Conservation (phyloP, 1,284 basidiomycete genomes). For the Psilocybe mexicana region DNA sequence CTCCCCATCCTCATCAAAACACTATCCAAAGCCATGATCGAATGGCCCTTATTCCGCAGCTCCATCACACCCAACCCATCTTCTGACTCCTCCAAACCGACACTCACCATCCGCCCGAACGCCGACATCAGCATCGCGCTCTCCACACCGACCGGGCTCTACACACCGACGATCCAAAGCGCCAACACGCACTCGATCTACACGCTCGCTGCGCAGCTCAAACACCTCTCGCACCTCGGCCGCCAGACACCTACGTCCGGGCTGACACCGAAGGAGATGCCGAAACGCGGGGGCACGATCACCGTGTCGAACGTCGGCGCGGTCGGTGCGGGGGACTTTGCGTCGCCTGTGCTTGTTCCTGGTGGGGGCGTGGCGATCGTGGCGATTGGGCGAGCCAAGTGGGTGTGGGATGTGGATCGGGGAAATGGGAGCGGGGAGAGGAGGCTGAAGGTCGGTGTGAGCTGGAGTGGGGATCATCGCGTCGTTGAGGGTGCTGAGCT, state of each 20-base stretch:
- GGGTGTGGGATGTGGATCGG: conserved; percentile 72
- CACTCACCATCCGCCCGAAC: conserved; percentile 65
- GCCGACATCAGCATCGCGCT: conserved; percentile 78
- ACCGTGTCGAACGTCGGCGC: conserved; percentile 78
- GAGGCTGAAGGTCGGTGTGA: conserved; percentile 74
- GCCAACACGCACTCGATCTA: conserved; percentile 65
- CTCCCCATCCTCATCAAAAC: conserved; percentile 88
- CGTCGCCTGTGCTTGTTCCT: conserved; percentile 80
- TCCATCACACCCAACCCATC: conserved; percentile 54
- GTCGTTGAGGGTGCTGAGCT: conserved; percentile 93
- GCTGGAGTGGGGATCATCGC: conserved; percentile 90
- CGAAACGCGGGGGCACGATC: conserved; percentile 71
- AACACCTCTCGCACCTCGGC: conserved; percentile 62
- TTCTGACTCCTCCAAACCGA: conserved; percentile 47
- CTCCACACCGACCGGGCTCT: conserved; percentile 82
- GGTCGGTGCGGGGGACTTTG: conserved; percentile 54
- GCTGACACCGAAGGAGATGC: conserved; percentile 66
- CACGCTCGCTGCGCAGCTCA: conserved; percentile 63
- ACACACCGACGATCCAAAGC: conserved; percentile 80
- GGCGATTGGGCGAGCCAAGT: conserved; percentile 82
- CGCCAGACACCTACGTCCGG: conserved; percentile 60
- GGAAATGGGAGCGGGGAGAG: conserved; percentile 49
- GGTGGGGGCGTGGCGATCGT: conserved; percentile 92
- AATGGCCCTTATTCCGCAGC: conserved; percentile 82
- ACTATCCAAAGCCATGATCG: conserved; percentile 69